Evolutionary conservation across 306 rosid species (phyloP), one percentile per base, ranked within the genome.

Genomic region (Rosa chinensis): DNA sequence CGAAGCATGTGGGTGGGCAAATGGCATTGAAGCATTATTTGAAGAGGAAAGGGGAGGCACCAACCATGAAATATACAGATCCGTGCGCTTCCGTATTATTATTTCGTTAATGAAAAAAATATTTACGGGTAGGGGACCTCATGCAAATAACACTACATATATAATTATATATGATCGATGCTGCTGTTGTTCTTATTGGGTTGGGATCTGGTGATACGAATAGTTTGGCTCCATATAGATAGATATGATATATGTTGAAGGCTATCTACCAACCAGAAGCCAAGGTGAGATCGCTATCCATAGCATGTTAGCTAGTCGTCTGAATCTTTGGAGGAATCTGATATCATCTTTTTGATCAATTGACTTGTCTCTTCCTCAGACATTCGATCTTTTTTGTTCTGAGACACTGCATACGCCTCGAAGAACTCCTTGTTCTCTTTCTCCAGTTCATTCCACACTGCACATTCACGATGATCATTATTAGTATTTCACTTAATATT

Each of bases 361-460:
- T 75, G 86, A 72, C 81, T 89, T 81, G 97, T 95, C 93, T 93
- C 99, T 90, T 92, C 93, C 67, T 89, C 97, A 1, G 93, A 87
- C 93, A 91, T 90, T 83, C 87, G 84, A 20, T 90, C 89, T 47
- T 80, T 89, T 73, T 88, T 92, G 61, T 86, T 80, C 67, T 81
- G 89, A 8, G 90, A 88, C 83, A 85, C 72, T 10, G 84, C 82
- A 73, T 95, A 95, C 0, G 88, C 91, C 84, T 91, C 90, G 78
- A 95, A 95, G 85, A 95, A 95, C 12, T 83, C 89, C 82, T 89
- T 88, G 89, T 95, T 95, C 64, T 89, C 98, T 90, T 93, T 95
- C 94, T 90, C 94, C 52, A 95, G 61, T 77, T 90, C 99, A 39
- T 84, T 95, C 99, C 99, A 95, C 74, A 95, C 99, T 95, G 90